Conservation (phyloP, 192 early-diverging fungal genomes). For the Helicostylum pulchrum region DNA sequence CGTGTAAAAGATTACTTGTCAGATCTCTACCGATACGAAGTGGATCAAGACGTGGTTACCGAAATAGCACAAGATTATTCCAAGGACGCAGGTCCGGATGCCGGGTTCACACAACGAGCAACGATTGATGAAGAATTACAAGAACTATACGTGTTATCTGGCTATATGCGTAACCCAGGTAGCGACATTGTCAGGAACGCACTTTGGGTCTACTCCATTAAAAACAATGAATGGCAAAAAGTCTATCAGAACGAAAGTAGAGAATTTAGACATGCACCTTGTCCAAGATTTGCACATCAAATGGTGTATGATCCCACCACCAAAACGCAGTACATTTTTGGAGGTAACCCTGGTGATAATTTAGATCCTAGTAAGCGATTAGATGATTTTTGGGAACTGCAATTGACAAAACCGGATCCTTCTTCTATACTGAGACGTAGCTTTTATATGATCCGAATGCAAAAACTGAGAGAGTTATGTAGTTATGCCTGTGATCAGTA, state of each 20-base stretch:
- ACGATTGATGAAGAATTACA: conserved; percentile 74
- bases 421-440: conserved; percentile 69
- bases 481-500: conserved; percentile 3
- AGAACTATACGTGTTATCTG: conserved; percentile 85
- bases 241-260: conserved; percentile 64
- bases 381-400: conserved; percentile 83
- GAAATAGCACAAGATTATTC: conserved; percentile 77
- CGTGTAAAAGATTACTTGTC: conserved; percentile 76
- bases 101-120: conserved; percentile 79
- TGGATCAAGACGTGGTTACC: conserved; percentile 73
- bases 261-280: conserved; percentile 51
- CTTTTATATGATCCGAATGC: conserved; percentile 75
- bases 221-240: conserved; percentile 52
- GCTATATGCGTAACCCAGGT: conserved; percentile 60
- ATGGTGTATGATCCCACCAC: conserved; percentile 76
- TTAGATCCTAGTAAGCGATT: conserved; percentile 59
- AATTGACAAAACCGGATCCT: conserved; percentile 59
- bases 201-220: conserved; percentile 75
- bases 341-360: conserved; percentile 84
- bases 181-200: conserved; percentile 66
- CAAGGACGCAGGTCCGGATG: conserved; percentile 73
- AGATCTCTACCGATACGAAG: conserved; percentile 83
- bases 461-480: conserved; percentile 82
- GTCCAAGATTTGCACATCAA: conserved; percentile 90
- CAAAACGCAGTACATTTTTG: conserved; percentile 85